phyloP scores from a whole-genome alignment of 2,329 filamentous ascomycete species.

The Cladosporium austrohemisphaericum region DNA sequence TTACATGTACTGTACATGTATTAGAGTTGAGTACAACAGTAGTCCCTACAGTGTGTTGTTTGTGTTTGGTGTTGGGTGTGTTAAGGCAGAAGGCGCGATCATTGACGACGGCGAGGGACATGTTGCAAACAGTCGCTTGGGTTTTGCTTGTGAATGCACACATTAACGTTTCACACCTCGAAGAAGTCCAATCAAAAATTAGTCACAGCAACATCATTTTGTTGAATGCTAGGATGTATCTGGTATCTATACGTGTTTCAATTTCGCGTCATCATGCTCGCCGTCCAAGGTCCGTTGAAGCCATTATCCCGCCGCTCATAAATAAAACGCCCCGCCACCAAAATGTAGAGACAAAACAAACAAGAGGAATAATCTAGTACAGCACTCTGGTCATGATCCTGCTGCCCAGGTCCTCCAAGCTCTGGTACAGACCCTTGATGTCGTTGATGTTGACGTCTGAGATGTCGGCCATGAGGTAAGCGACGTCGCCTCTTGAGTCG shows the following conservation, averaged over 20 bases:
- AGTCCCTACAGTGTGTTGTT: no score
- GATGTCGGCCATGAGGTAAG: constrained; percentile 97
- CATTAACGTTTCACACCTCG: background rate
- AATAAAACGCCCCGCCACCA: constrained; percentile 3
- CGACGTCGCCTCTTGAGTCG: constrained; percentile 87
- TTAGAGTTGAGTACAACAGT: no score
- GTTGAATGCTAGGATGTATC: constrained; percentile 15
- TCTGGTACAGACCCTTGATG: constrained; percentile 81
- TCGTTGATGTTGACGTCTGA: constrained; percentile 76
- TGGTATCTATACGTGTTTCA: constrained; percentile 7
- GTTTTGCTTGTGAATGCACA: no score
- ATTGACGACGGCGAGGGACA: no score
- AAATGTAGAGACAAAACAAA: background rate
- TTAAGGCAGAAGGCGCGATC: background rate
- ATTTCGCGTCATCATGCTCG: constrained; percentile 11
- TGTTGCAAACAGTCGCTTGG: no score
- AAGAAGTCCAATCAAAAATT: no score
- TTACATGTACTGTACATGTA: no score
- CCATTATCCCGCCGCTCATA: constrained; percentile 2
- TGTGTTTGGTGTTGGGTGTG: background rate
- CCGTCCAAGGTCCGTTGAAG: constrained; percentile 7
- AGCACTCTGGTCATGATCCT: constrained; percentile 48
- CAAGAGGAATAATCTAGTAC: constrained; percentile 32
- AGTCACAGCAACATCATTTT: constrained; percentile 4
- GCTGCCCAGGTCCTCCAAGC: constrained; percentile 65